Base-by-base conservation (phyloP, 192 early-diverging fungal genomes). In the Entomortierella lignicola region DNA sequence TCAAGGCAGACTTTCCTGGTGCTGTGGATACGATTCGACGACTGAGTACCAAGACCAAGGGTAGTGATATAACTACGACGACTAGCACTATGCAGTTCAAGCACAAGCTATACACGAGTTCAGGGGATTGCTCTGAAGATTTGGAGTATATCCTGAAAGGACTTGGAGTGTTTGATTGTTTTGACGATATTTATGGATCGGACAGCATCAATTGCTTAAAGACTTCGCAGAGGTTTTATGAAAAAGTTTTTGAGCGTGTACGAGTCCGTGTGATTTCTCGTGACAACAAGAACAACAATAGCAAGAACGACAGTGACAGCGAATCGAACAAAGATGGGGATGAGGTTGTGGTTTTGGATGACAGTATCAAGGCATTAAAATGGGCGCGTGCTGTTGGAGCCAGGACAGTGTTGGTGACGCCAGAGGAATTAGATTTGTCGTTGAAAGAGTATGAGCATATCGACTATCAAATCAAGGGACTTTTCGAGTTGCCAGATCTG, bases 271-370 rank as follows among this genome's bases (percentile, higher is more conserved):
- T 60, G 23, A 51, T 66, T 6, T 27, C 31, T 12, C 59, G 66
- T n/a, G n/a, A n/a, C n/a, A n/a, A n/a, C n/a, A n/a, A n/a, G n/a
- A n/a, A n/a, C n/a, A n/a, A n/a, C n/a, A 37, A 10, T 37, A 37
- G 34, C 34, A 10, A 37, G 34, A 37, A 7, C 34, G 10, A 37
- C 10, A 10, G 10, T 32, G 39, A 52, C 7, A 21, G 1, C 39
- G 31, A 2, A 12, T 21, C 50, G 15, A 31, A 32, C n/a, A 48
- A 63, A 21, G 44, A 41, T 1, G 15, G 17, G 7, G 66, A 70
- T 25, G 75, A 79, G 41, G 68, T 79, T 4, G 50, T 79, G 12
- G 75, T 79, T 2, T 27, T 79, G 53, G 75, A 79, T 65, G 74
- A 79, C 34, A 79, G 56, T 44, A 20, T 44, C 15, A 69, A 70